phyloP scores from a whole-genome alignment of 1,284 basidiomycete species.

The Tylopilus sp. region DNA sequence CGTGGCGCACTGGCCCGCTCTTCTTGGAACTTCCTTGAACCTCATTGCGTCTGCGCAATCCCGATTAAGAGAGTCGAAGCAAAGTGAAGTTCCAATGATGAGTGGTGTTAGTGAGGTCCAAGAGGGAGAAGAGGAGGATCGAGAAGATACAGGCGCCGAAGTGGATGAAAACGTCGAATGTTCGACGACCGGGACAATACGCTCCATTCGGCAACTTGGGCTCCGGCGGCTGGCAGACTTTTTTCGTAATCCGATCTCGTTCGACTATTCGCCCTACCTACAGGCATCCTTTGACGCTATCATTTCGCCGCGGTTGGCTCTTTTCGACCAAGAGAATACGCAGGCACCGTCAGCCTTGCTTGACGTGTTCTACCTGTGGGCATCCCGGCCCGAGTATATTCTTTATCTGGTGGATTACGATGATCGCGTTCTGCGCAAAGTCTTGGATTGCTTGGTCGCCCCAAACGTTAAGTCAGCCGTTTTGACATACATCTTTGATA shows the following conservation, averaged over 20 bases:
- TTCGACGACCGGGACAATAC: slow-evolving; percentile 44
- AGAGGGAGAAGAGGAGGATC: slow-evolving; percentile 37
- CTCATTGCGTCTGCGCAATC: slow-evolving; percentile 65
- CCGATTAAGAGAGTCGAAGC: slow-evolving; percentile 24
- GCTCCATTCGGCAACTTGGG: slow-evolving; percentile 76
- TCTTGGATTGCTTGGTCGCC: slow-evolving; percentile 80
- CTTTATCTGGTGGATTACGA: slow-evolving; percentile 72
- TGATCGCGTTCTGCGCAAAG: slow-evolving; percentile 63
- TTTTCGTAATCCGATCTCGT: slow-evolving; percentile 68
- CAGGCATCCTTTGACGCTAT: slow-evolving; percentile 63
- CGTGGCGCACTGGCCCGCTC: slow-evolving; percentile 63
- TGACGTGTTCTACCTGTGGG: slow-evolving; percentile 84
- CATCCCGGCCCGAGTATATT: slow-evolving; percentile 55
- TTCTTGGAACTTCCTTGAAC: slow-evolving; percentile 67
- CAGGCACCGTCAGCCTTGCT: slow-evolving; percentile 90
- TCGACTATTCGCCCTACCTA: slow-evolving; percentile 77
- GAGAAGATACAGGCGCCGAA: slow-evolving; percentile 28
- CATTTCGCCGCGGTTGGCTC: slow-evolving; percentile 79
- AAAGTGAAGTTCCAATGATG: slow-evolving; percentile 9
- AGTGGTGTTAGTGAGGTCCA: slow-evolving; percentile 32
- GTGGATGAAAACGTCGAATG: slow-evolving; percentile 33
- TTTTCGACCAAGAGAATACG: slow-evolving; percentile 82
- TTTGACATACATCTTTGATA: slow-evolving; percentile 79
- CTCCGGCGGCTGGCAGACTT: slow-evolving; percentile 88
- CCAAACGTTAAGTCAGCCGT: slow-evolving; percentile 87